These are phyloP conservation scores for Coprinopsis strossmayeri DNA, from an alignment of 768 basidiomycete genomes.

Conservation along the genomic window DNA sequence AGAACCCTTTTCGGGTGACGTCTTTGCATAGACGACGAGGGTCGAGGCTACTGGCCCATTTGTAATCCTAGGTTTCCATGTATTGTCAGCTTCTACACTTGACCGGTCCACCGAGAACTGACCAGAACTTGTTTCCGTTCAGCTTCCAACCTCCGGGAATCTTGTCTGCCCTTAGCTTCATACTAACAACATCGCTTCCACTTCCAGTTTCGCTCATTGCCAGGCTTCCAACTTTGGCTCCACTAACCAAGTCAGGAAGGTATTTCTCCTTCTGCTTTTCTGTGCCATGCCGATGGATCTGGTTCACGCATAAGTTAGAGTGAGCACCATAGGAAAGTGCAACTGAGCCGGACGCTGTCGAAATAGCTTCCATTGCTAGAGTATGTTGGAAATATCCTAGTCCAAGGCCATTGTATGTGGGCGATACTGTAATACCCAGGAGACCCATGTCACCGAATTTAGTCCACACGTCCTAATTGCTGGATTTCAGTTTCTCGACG, in stretches of 20 bases:
- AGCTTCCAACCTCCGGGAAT: slow-evolving; percentile 69
- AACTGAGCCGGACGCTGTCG: slow-evolving; percentile 84
- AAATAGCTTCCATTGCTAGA: slow-evolving; percentile 92
- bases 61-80: slow-evolving; percentile 63
- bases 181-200: slow-evolving; percentile 95
- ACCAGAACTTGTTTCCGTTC: slow-evolving; percentile 95
- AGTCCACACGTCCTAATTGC: slow-evolving; percentile 70
- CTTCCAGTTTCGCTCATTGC: slow-evolving; percentile 94
- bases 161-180: slow-evolving; percentile 79
- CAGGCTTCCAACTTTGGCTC: slow-evolving; percentile 79
- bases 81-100: not conserved
- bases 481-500: slow-evolving; percentile 8
- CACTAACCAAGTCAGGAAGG: slow-evolving; percentile 72
- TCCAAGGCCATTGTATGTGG: slow-evolving; percentile 75
- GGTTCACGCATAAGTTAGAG: slow-evolving; percentile 84
- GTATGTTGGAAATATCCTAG: slow-evolving; percentile 85
- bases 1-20: slow-evolving; percentile 65
- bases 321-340: slow-evolving; percentile 91
- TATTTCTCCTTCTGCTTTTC: slow-evolving; percentile 79
- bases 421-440: slow-evolving; percentile 77
- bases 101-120: slow-evolving; percentile 14
- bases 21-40: slow-evolving; percentile 90
- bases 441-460: slow-evolving; percentile 92
- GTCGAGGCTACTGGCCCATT: slow-evolving; percentile 92
- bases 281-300: slow-evolving; percentile 82